A percentile compares a stretch with the other conserved stretches of the same genome.
These are phyloP conservation scores for Pistacia vera DNA, from an alignment of 345 rosid genomes.

Conservation along the genomic window DNA sequence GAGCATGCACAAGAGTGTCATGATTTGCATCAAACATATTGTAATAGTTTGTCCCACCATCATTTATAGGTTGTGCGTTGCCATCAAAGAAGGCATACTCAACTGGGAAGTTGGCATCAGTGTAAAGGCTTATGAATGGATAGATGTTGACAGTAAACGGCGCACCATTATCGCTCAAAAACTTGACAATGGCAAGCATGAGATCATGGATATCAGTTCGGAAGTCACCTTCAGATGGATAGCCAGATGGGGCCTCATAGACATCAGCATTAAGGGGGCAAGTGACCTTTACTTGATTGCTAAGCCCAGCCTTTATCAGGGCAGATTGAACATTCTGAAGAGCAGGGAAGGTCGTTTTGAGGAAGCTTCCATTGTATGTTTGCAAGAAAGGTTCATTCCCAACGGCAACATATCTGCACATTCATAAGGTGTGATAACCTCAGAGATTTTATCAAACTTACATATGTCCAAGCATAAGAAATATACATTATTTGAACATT, in stretches of 20 bases:
- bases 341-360: slow-evolving; percentile 74
- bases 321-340: slow-evolving; percentile 78
- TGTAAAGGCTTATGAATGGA: slow-evolving; percentile 90
- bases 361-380: slow-evolving; percentile 75
- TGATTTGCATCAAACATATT: slow-evolving; percentile 92
- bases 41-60: slow-evolving; percentile 63
- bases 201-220: slow-evolving; percentile 72
- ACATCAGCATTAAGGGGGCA: slow-evolving; percentile 89
- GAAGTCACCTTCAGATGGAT: slow-evolving; percentile 91
- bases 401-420: slow-evolving; percentile 86
- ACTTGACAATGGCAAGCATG: slow-evolving; percentile 79
- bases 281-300: slow-evolving; percentile 77
- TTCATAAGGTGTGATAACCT: slow-evolving; percentile 27
- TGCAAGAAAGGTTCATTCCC: slow-evolving; percentile 92
- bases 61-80: slow-evolving; percentile 56
- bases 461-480: background rate
- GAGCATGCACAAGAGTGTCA: slow-evolving; percentile 80
- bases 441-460: background rate
- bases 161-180: slow-evolving; percentile 59
- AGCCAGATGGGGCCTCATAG: slow-evolving; percentile 40
- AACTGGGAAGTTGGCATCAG: slow-evolving; percentile 71
- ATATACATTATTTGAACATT: background rate
- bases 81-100: slow-evolving; percentile 94
- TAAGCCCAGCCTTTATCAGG: slow-evolving; percentile 72
- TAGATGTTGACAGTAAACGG: slow-evolving; percentile 92